Base-by-base conservation (phyloP, 805 yeast genomes). In the Saturnispora zaruensis region DNA sequence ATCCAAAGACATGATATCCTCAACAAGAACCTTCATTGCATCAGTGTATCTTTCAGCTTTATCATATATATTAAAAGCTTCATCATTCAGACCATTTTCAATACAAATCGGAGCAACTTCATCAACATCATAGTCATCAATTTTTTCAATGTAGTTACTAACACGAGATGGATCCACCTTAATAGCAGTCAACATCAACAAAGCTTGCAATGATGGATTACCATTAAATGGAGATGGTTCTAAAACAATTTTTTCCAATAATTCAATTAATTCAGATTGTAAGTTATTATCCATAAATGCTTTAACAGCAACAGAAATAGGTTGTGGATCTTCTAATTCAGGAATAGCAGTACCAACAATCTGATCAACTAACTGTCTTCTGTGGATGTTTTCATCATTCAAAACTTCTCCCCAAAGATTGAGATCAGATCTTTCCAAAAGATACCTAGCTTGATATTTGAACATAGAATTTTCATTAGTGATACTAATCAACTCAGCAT, bases 381-480 rank as follows among this genome's bases (percentile, higher is more conserved):
- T 83, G 73, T 91, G 95, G 54, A 79, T 73, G 67, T 87, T 89
- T 44, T 84, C 93, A 41, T 76, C 77, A 53, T 73, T 61, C 63
- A 93, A 75, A 5, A 93, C 99, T 57, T 74, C 74, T 50, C 78
- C 70, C 97, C 98, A 93, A 56, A 93, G 75, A 6, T 69, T 75
- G 23, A 81, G 73, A 64, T 93, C 96, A n/a, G 96, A 87, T 67
- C 96, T 85, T 53, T 80, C 74, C 59, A 93, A 77, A 60, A 93
- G 75, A 66, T 93, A 93, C 67, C 98, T 83, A n/a, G 98, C 98
- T 75, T 93, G 99, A 70, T 93, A 91, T 69, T 93, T 93, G 78
- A 86, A 93, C 99, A 93, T 93, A 59, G 93, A 79, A 68, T 93
- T 93, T 63, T 93, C 98, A 67, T 93, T 93, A 57, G 99, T 93